These are phyloP conservation scores for Termitomyces sp. DNA, from an alignment of 768 basidiomycete species.

Conservation along the genomic window DNA sequence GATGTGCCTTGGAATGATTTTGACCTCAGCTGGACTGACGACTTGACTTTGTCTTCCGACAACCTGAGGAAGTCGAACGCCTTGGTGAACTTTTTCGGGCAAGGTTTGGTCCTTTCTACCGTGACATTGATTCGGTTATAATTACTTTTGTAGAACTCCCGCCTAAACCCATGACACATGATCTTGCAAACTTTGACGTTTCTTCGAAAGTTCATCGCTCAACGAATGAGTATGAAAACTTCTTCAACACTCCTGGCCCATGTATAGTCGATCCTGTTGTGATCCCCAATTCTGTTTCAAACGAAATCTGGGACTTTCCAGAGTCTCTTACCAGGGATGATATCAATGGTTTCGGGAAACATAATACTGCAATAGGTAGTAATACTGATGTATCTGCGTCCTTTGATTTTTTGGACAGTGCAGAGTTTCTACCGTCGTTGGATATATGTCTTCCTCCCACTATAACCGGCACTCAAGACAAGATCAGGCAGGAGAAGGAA, in stretches of 20 bases:
- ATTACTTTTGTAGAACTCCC: not conserved
- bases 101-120: no score
- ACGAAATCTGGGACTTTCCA: not conserved
- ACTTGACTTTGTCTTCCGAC: not conserved
- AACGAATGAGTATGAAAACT: not conserved
- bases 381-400: no score
- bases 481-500: constrained; percentile 23
- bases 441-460: no score
- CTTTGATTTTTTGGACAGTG: no score
- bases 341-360: not conserved
- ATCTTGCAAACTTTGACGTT: no score
- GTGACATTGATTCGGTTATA: no score
- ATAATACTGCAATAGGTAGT: no score
- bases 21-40: not conserved
- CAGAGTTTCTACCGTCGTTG: no score
- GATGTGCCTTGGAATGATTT: not conserved
- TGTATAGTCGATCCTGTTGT: not conserved
- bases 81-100: not conserved
- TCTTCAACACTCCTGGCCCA: not conserved
- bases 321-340: not conserved
- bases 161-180: not conserved
- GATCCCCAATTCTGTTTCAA: not conserved
- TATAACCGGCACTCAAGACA: no score
- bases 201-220: no score
- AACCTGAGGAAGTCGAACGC: not conserved